phyloP scores from a whole-genome alignment of 208 protist genomes.

The Tritrichomonas musculus region DNA sequence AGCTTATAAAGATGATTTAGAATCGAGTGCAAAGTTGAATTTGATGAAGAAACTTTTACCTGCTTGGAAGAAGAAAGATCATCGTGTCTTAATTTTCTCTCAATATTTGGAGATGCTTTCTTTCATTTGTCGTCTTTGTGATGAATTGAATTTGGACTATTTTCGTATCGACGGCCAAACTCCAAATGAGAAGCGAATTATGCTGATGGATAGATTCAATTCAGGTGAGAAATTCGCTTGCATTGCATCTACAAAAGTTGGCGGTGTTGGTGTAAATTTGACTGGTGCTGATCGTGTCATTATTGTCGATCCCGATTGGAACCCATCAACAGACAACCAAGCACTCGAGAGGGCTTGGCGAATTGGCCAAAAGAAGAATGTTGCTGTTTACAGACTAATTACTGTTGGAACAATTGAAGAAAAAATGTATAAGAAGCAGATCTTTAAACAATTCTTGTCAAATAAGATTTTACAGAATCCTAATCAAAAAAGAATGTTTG shows the following conservation, averaged over 20 bases:
- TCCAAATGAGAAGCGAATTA: background rate
- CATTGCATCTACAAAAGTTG: conserved; percentile 87
- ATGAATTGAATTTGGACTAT: background rate
- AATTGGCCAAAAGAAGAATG: conserved; percentile 83
- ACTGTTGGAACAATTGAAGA: conserved; percentile 94
- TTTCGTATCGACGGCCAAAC: conserved; percentile 28
- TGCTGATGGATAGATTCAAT: conserved; percentile 88
- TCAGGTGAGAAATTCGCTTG: conserved; percentile 72
- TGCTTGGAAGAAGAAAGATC: conserved; percentile 72
- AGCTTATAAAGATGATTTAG: background rate
- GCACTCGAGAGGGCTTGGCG: conserved; percentile 79
- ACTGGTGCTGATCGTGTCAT: conserved; percentile 91
- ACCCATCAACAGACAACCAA: conserved; percentile 64
- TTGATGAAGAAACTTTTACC: conserved; percentile 74
- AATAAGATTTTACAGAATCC: conserved; percentile 89
- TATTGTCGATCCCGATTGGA: conserved; percentile 97
- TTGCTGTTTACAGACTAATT: conserved; percentile 90
- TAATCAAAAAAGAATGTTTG: conserved; percentile 78
- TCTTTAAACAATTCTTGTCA: conserved; percentile 78
- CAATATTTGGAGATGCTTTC: conserved; percentile 54
- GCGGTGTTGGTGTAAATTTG: conserved; percentile 91
- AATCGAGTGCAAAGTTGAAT: conserved; percentile 69
- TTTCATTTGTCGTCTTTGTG: background rate
- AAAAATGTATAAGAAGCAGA: conserved; percentile 81
- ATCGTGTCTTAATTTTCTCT: conserved; percentile 87